Evolutionary conservation across 371 early-diverging fungal species (phyloP).

Genomic region (Dinochytrium kinnereticum): DNA sequence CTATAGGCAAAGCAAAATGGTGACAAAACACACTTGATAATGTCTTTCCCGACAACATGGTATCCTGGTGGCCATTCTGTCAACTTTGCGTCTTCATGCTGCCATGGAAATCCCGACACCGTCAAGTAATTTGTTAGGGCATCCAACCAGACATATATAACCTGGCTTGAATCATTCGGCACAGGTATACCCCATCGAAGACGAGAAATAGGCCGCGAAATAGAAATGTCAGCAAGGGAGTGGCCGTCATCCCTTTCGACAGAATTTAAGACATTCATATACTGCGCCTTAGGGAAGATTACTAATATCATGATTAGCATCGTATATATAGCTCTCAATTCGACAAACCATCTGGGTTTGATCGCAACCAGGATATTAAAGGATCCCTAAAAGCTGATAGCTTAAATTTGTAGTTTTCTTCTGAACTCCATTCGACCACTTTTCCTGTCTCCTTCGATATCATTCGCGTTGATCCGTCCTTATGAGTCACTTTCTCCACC

Average conservation of each 20-base stretch:
- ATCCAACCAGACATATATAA: conserved; percentile 97
- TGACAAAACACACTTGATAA: conserved; percentile 67
- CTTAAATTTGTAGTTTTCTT: conserved; percentile 93
- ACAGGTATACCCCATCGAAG: conserved; percentile 93
- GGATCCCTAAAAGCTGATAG: conserved; percentile 67
- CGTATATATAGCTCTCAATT: not conserved
- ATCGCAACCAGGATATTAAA: conserved; percentile 73
- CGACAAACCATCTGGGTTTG: conserved; percentile 54
- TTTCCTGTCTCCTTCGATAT: conserved; percentile 81
- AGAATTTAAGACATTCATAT: conserved; percentile 58
- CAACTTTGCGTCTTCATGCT: not conserved
- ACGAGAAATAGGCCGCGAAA: conserved; percentile 81
- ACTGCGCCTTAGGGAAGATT: conserved; percentile 68
- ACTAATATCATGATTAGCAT: conserved; percentile 44
- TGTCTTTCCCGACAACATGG: conserved; percentile 95
- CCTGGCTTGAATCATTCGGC: conserved; percentile 81
- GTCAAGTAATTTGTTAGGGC: conserved; percentile 94
- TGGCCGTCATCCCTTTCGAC: conserved; percentile 22
- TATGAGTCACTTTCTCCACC: conserved; percentile 68
- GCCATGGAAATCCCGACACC: conserved; percentile 82
- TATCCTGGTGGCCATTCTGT: conserved; percentile 72
- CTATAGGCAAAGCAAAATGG: not conserved
- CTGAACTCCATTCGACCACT: conserved; percentile 85
- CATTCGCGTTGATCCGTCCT: conserved; percentile 53
- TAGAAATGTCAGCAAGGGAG: conserved; percentile 74